These are phyloP conservation scores for Cyberlindnera maritima DNA, from an alignment of 805 yeast genomes.

Conservation along the genomic window DNA sequence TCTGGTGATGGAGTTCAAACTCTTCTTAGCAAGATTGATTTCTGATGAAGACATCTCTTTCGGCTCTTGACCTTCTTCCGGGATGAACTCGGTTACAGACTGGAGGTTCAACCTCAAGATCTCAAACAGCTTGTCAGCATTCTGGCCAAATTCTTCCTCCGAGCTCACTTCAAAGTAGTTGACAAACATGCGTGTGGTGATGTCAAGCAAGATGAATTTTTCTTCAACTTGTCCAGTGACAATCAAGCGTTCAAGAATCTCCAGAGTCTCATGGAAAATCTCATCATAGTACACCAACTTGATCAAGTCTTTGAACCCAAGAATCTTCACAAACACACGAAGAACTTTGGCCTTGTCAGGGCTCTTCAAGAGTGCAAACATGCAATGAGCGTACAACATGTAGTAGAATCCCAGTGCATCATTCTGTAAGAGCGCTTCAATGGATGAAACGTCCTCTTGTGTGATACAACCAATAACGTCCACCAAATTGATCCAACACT, in stretches of 20 bases:
- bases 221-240: conserved; percentile 50
- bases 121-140: conserved; percentile 81
- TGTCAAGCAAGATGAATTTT: conserved; percentile 47
- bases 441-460: conserved; percentile 44
- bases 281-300: conserved; percentile 60
- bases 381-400: conserved; percentile 78
- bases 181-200: conserved; percentile 54
- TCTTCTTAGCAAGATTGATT: conserved; percentile 43
- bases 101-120: conserved; percentile 66
- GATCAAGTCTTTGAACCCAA: conserved; percentile 55
- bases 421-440: conserved; percentile 48
- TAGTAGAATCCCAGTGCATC: conserved; percentile 69
- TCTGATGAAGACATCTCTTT: conserved; percentile 27
- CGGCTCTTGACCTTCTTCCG: conserved; percentile 44
- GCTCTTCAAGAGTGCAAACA: conserved; percentile 61
- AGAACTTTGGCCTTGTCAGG: conserved; percentile 35
- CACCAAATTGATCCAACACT: conserved; percentile 74
- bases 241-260: conserved; percentile 69
- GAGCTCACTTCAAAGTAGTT: conserved; percentile 36
- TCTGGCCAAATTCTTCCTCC: conserved; percentile 45
- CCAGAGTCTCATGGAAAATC: conserved; percentile 72
- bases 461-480: conserved; percentile 70
- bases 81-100: conserved; percentile 57
- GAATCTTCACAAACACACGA: conserved; percentile 52
- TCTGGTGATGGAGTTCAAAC: conserved; percentile 51